Conservation (phyloP, 768 basidiomycete species). For the Mycena galopus region DNA sequence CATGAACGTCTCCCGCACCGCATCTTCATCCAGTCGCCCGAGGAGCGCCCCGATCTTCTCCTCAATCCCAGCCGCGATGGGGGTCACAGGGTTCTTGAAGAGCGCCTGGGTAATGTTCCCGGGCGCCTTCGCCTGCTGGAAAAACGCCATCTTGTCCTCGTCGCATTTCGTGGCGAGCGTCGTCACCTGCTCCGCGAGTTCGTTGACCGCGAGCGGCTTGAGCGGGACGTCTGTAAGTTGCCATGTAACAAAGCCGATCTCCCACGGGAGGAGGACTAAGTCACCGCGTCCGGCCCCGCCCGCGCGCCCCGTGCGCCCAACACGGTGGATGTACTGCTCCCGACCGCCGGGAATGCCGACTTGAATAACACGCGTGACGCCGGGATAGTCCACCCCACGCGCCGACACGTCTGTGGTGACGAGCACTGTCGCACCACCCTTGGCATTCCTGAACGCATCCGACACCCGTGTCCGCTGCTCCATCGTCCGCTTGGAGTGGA, state of each 20-base stretch:
- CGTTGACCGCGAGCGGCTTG: conserved; percentile 64
- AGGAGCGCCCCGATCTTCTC: conserved; percentile 47
- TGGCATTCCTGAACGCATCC: conserved; percentile 70
- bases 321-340: conserved; percentile 88
- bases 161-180: conserved; percentile 65
- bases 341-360: conserved; percentile 80
- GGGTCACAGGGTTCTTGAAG: conserved; percentile 30
- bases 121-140: conserved; percentile 24
- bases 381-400: conserved; percentile 90
- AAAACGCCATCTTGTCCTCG: conserved; percentile 53
- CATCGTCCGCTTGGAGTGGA: conserved; percentile 84
- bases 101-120: conserved; percentile 16
- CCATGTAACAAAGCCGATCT: conserved; percentile 74
- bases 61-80: conserved; percentile 45
- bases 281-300: conserved; percentile 78
- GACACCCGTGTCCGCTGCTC: conserved; percentile 68
- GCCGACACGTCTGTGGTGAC: conserved; percentile 92
- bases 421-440: conserved; percentile 68
- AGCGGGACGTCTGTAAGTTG: conserved; percentile 79
- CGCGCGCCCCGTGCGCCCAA: conserved; percentile 87
- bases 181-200: conserved; percentile 60
- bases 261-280: conserved; percentile 84
- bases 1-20: conserved; percentile 71
- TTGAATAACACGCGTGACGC: conserved; percentile 91
- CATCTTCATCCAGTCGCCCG: conserved; percentile 58